These are phyloP conservation scores for Colletotrichum gigasporum DNA, from an alignment of 2,329 filamentous ascomycete genomes.

Conservation along the genomic window DNA sequence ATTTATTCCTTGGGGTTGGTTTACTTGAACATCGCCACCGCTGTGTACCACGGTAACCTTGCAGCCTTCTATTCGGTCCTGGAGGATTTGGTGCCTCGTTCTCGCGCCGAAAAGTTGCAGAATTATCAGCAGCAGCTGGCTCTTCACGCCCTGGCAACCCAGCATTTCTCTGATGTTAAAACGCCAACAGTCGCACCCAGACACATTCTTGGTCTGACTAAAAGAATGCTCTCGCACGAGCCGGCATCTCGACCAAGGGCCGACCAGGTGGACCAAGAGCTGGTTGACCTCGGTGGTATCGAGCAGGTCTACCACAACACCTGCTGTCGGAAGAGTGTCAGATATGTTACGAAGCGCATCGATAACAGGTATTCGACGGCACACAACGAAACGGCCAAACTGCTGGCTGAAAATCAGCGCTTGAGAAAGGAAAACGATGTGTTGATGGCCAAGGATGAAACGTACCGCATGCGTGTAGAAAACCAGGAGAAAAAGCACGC, in stretches of 20 bases:
- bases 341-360: conserved; percentile 47
- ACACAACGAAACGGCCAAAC: conserved; percentile 28
- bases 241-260: conserved; percentile 45
- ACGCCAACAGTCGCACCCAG: conserved; percentile 51
- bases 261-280: conserved; percentile 48
- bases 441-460: conserved; percentile 50
- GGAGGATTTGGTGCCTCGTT: conserved; percentile 41
- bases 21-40: conserved; percentile 53
- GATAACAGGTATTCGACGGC: conserved; percentile 45
- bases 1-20: conserved; percentile 59
- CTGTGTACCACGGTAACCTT: conserved; percentile 51
- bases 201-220: conserved; percentile 49
- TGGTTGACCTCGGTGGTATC: conserved; percentile 55
- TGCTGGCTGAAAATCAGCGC: conserved; percentile 44
- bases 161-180: conserved; percentile 47
- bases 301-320: conserved; percentile 57
- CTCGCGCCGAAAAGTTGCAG: conserved; percentile 46
- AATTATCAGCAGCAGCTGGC: conserved; percentile 45
- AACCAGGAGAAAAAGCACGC: conserved; percentile 46
- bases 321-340: conserved; percentile 51
- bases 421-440: conserved; percentile 44
- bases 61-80: conserved; percentile 45
- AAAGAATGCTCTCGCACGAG: conserved; percentile 45
- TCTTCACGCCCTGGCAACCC: conserved; percentile 45
- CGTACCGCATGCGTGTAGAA: conserved; percentile 48